These are phyloP conservation scores for Incumbomyces delicatus DNA, from an alignment of 2,329 filamentous ascomycete species.

Conservation along the genomic window DNA sequence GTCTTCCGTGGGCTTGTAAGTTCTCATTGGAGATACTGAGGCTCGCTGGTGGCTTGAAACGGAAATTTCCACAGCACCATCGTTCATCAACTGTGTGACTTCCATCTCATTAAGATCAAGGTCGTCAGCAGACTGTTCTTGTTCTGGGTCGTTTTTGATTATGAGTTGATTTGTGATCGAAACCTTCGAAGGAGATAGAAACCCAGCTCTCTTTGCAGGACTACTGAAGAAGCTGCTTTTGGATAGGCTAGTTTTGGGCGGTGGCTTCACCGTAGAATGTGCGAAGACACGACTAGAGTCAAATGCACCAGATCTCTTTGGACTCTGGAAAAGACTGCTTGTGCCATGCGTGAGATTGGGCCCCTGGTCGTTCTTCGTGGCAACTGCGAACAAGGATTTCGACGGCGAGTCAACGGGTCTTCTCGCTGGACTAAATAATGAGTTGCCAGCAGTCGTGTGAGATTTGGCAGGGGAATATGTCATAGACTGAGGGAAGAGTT, in stretches of 20 bases:
- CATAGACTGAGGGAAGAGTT: not conserved
- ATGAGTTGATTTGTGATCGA: conserved; percentile 12
- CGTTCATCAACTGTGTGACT: conserved; percentile 2
- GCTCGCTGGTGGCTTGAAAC: conserved; percentile 19
- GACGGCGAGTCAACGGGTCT: not conserved
- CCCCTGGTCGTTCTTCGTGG: not conserved
- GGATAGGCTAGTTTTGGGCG: conserved; percentile 25
- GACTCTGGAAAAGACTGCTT: conserved; percentile 35
- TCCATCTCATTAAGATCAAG: conserved; percentile 7
- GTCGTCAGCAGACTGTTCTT: not conserved
- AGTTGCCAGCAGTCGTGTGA: not conserved
- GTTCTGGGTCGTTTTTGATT: not conserved
- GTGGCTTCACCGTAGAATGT: conserved; percentile 25
- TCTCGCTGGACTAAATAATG: conserved; percentile 4
- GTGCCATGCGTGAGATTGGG: conserved; percentile 11
- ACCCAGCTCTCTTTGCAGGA: conserved; percentile 30
- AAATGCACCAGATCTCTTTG: conserved; percentile 30
- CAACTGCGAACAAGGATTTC: conserved; percentile 1
- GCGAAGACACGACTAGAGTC: conserved; percentile 26
- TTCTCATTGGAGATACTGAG: conserved; percentile 18
- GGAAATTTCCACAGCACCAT: conserved; percentile 11
- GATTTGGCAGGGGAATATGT: not conserved
- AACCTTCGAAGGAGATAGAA: conserved; percentile 31
- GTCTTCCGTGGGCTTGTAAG: conserved; percentile 17
- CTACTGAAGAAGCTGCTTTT: conserved; percentile 29